A percentile compares a stretch with the other conserved stretches of the same genome.
phyloP scores from a whole-genome alignment of 169 alveolate genomes.

The Plasmodium vinckei region DNA sequence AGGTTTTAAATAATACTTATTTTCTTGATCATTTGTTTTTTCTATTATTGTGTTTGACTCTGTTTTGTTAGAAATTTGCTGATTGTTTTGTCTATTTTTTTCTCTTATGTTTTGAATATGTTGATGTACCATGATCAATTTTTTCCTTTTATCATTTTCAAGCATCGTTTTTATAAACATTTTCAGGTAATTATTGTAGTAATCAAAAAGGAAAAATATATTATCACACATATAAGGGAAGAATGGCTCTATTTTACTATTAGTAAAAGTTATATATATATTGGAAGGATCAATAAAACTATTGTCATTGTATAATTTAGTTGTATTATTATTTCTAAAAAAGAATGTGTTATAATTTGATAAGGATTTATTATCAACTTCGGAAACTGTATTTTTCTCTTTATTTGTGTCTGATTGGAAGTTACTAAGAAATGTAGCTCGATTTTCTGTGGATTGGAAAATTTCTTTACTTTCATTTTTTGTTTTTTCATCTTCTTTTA shows the following conservation, averaged over 20 bases:
- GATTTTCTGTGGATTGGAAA: no score
- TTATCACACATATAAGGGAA: conserved; percentile 48
- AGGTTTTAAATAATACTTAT: not conserved
- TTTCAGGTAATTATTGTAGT: conserved; percentile 36
- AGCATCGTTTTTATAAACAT: not conserved
- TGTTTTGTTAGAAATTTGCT: not conserved
- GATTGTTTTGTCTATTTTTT: not conserved
- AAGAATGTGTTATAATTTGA: not conserved
- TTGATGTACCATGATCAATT: not conserved
- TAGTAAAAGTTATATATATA: conserved; percentile 39
- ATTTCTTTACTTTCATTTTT: no score
- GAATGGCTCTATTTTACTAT: conserved; percentile 57
- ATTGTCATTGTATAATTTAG: not conserved
- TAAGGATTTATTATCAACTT: not conserved
- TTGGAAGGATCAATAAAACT: conserved; percentile 10
- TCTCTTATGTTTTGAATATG: not conserved
- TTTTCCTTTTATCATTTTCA: not conserved
- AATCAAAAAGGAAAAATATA: conserved; percentile 56
- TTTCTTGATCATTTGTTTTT: not conserved
- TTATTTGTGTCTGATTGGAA: not conserved
- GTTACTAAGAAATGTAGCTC: not conserved
- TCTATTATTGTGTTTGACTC: not conserved
- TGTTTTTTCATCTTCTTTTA: no score
- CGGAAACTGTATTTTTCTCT: not conserved
- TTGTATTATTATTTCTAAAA: not conserved